Evolutionary conservation across 805 yeast genomes (phyloP).

Genomic region (Ascoidea rubescens): DNA sequence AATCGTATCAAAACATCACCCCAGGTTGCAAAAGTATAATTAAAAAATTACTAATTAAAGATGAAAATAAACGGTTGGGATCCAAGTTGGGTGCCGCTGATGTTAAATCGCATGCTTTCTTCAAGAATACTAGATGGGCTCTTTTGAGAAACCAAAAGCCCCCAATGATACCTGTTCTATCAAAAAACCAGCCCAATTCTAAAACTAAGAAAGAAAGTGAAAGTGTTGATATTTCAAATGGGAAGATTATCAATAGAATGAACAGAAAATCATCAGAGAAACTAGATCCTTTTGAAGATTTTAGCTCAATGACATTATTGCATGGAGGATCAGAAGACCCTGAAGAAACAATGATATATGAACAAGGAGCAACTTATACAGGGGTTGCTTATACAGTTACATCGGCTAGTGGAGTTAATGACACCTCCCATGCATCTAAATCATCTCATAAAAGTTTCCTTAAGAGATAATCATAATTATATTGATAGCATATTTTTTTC

Average conservation of each 20-base stretch:
- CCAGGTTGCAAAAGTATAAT: slow-evolving; percentile 70
- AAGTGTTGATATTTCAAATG: slow-evolving; percentile 20
- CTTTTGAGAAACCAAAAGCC: slow-evolving; percentile 83
- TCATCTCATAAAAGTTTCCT: background rate
- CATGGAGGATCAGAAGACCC: slow-evolving; percentile 41
- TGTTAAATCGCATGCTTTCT: slow-evolving; percentile 80
- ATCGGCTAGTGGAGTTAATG: slow-evolving; percentile 6
- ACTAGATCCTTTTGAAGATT: slow-evolving; percentile 71
- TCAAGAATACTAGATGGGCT: slow-evolving; percentile 93
- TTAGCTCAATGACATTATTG: slow-evolving; percentile 76
- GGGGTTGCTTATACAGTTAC: slow-evolving; percentile 46
- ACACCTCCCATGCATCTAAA: background rate
- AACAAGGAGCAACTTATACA: slow-evolving; percentile 28
- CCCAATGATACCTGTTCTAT: slow-evolving; percentile 83
- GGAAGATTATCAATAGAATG: slow-evolving; percentile 12
- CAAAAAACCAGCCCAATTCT: slow-evolving; percentile 21
- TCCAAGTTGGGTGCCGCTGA: slow-evolving; percentile 93
- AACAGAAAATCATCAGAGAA: slow-evolving; percentile 17
- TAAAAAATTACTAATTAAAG: slow-evolving; percentile 72
- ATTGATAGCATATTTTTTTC: too few relatives aligned
- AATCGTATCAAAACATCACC: slow-evolving; percentile 37
- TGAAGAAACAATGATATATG: slow-evolving; percentile 34
- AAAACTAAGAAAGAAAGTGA: slow-evolving; percentile 16
- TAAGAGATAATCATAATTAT: too few relatives aligned
- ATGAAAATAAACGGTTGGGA: slow-evolving; percentile 80